Base-by-base conservation (phyloP, 805 yeast genomes). In the Metschnikowia vanudenii region DNA sequence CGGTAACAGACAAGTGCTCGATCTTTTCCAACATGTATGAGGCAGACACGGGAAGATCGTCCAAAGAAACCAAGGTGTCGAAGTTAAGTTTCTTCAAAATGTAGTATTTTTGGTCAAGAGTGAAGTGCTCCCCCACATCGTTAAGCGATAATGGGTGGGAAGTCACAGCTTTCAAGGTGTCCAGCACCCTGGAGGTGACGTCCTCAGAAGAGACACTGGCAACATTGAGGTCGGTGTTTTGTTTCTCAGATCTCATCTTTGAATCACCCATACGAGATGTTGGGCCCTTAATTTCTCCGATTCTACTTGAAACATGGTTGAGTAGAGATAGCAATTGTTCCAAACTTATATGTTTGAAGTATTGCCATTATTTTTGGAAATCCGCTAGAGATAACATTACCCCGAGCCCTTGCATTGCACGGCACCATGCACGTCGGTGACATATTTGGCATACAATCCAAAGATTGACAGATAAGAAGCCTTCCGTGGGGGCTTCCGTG, bases 1-100 rank as follows among this genome's bases (percentile, higher is more conserved):
- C 76, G 2, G 65, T 71, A 8, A 63, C 55, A 2, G 67, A 43
- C 54, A 74, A 50, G 26, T 54, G 50, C 26, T 61, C 65, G 39
- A 74, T 65, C 49, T 69, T 71, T 32, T 69, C 72, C 47, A 73
- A 62, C 66, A 77, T 69, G 53, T 63, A 75, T 16, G 68, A 58
- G 13, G 62, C 68, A 4, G 59, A 50, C 3, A 55, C 47, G 1
- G 73, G 73, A 47, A 68, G 58, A 26, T 65, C 69, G 17, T 64
- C 70, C 44, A 60, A 56, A 3, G 64, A 49, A 8, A 42, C 51
- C 51, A 68, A 61, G 9, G 55, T 54, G 12, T 57, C 64, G 40
- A 52, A 57, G 37, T 62, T 56, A 17, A 68, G 52, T 45, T 69
- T 59, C 45, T 50, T 58, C 51, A 68, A 57, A 22, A 64, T 55